Evolutionary conservation across 1,284 basidiomycete genomes (phyloP).

Genomic region (Ceratobasidium papillatum): DNA sequence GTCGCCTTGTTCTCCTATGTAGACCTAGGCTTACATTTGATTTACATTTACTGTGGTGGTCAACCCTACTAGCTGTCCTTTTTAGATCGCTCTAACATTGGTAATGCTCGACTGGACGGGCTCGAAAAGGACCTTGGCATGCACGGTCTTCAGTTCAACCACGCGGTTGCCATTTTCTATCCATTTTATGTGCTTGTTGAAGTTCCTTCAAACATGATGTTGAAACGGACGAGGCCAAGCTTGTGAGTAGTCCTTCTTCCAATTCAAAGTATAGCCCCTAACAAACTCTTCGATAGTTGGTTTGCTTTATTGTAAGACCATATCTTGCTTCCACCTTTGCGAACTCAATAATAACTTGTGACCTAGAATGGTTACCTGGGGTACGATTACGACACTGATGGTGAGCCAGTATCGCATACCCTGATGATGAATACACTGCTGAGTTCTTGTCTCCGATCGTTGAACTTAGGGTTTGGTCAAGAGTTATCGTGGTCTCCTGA

Average conservation of each 20-base stretch:
- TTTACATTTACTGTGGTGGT: background rate
- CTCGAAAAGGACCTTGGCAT: conserved; percentile 45
- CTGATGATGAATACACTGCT: background rate
- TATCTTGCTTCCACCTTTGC: background rate
- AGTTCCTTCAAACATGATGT: conserved; percentile 64
- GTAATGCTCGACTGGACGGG: conserved; percentile 56
- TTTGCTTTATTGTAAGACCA: conserved; percentile 28
- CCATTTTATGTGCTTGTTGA: conserved; percentile 61
- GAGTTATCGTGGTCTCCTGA: conserved; percentile 62
- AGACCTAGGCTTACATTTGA: too few species aligned
- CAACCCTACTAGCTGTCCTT: conserved; percentile 44
- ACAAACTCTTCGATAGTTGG: conserved; percentile 3
- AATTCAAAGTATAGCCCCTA: conserved; percentile 54
- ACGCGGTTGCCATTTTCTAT: conserved; percentile 66
- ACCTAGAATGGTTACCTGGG: conserved; percentile 34
- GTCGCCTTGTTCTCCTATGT: conserved; percentile 50
- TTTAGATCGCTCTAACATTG: conserved; percentile 79
- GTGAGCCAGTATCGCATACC: conserved; percentile 48
- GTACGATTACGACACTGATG: conserved; percentile 65
- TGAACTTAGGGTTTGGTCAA: conserved; percentile 47
- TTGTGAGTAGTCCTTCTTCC: conserved; percentile 61
- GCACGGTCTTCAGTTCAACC: conserved; percentile 50
- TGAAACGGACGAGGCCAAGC: conserved; percentile 66
- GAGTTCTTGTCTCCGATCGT: background rate
- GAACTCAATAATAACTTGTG: background rate